These are phyloP conservation scores for Coemansia sp. DNA, from an alignment of 192 early-diverging fungal genomes.

Conservation along the genomic window DNA sequence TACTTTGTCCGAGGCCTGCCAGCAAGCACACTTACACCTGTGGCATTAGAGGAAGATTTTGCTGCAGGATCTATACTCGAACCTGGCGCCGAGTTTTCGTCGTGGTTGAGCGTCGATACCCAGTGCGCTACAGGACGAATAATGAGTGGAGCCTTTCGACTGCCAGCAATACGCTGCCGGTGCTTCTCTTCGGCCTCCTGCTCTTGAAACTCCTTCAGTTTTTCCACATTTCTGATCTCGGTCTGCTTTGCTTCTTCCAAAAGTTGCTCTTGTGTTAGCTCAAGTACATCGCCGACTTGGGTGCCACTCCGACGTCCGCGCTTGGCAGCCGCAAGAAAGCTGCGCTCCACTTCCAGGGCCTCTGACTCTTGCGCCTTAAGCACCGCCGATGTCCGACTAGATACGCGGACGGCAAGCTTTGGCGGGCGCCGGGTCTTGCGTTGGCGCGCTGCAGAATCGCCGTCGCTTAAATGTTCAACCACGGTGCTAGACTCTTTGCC, in stretches of 20 bases:
- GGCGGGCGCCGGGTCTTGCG: constrained; percentile 3
- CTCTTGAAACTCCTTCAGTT: constrained; percentile 32
- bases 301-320: constrained; percentile 9
- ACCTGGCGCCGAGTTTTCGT: background rate
- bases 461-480: background rate
- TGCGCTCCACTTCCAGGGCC: constrained; percentile 28
- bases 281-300: background rate
- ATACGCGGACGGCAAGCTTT: constrained; percentile 27
- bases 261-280: constrained; percentile 43
- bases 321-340: constrained; percentile 18
- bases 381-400: constrained; percentile 33
- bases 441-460: background rate
- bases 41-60: too few relatives aligned
- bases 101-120: constrained; percentile 5
- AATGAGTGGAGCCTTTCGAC: constrained; percentile 34
- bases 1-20: constrained; percentile 6
- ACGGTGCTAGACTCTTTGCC: background rate
- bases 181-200: constrained; percentile 38
- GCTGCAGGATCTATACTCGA: too few relatives aligned
- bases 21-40: background rate
- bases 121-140: constrained; percentile 39
- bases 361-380: constrained; percentile 40
- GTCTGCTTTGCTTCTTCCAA: constrained; percentile 45
- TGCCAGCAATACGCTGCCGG: constrained; percentile 9
- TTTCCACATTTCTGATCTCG: constrained; percentile 30